Base-by-base conservation (phyloP, 2,329 filamentous ascomycete genomes). In the Colletotrichum siamense region DNA sequence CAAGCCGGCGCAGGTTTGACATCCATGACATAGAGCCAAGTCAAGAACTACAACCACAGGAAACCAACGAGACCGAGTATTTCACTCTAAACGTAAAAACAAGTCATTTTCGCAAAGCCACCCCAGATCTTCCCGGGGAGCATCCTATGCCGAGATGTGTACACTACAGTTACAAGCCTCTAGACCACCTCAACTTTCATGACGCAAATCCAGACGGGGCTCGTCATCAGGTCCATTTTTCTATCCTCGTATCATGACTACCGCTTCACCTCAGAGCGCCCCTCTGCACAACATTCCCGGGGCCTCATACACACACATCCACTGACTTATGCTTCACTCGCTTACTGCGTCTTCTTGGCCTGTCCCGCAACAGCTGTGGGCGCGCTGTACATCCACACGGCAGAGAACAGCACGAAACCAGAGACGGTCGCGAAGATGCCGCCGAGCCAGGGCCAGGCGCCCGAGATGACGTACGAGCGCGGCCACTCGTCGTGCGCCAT, bases 401-500 rank as follows among this genome's bases (percentile, higher is more conserved):
- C 92, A 69, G 96, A 95, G 86, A 99, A 99, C 0, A 88, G 92
- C 78, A 99, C 79, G 91, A 96, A 99, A 9, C 96, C 97, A 13
- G 88, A 89, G 71, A 98, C 91, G 3, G 98, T 98, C 66, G 94
- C 93, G 83, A 91, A 94, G 77, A 99, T 95, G 76, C 97, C 96
- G 1, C 93, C 91, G 82, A 99, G 95, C 95, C 96, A 99, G 13
- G 96, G 95, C 95, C 95, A 99, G 5, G 96, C 96, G 57, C 94
- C 96, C 77, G 91, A 95, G 83, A 99, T 99, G 83, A 91, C 92
- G 88, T 93, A 99, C 85, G 95, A 98, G 81, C 97, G 92, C 36
- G 96, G 95, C 92, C 95, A 99, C 89, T 99, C 97, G 84, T 99
- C 94, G 89, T 99, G 97, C 9, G 97, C 97, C 87, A 98, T 97